Evolutionary conservation across 2,329 filamentous ascomycete genomes (phyloP), one percentile per base, ranked within the genome.

Genomic region (Trichoderma sp.): DNA sequence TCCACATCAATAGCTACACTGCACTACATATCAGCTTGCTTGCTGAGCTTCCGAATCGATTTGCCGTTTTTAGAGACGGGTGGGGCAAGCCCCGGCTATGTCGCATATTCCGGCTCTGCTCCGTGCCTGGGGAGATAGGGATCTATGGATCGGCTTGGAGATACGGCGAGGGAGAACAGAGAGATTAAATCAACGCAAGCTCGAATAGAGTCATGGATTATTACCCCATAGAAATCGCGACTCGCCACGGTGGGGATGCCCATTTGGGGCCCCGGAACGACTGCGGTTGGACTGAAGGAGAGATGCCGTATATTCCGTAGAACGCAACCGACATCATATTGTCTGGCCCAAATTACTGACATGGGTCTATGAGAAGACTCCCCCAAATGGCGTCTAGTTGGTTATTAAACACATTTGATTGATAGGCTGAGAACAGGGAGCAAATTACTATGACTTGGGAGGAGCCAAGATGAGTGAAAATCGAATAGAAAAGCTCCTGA

Each of bases 41-140:
- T 19, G 19, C 10, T 57, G 62, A 27, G 37, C 55, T 66, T 66
- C 63, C 63, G 63, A 66, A 33, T 66, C 37, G 27, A 66, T 40
- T 40, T 58, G 63, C 63, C 63, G 63, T 6, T 40, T 57, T 19
- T 37, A 58, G 27, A 66, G 52, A 55, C 27, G 11, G 11, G 63
- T 58, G 63, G 63, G 63, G 53, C 24, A 3, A 35, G 6, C 47
- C 43, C 31, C 43, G 61, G 31, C 33, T 53, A 16, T n/a, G n/a
- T n/a, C 40, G 16, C 40, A 19, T n/a, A 40, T n/a, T 27, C 37
- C n/a, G n/a, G 33, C 43, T 31, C 7, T 14, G n/a, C 27, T 24
- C 19, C 27, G 37, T 62, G 29, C 43, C 49, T 24, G 43, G 59
- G 57, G 27, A 19, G 27, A 53, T 6, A 40, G 14, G 37, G 40